These are phyloP conservation scores for Selenicereus undatus DNA, from an alignment of 148 eudicot species.

Conservation along the genomic window DNA sequence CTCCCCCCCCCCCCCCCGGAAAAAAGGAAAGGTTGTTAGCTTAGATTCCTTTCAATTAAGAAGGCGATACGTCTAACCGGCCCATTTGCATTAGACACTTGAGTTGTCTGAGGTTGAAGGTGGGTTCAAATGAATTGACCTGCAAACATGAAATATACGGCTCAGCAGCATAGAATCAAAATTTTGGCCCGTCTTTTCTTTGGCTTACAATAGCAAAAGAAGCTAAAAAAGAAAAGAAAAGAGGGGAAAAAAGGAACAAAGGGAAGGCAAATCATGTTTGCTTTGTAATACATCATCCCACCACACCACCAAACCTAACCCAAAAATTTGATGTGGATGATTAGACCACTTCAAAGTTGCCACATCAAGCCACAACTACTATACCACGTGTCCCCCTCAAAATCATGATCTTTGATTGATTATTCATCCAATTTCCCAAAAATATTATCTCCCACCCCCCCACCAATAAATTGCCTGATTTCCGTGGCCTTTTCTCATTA, in stretches of 20 bases:
- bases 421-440: background rate
- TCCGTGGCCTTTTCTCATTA: conserved; percentile 1
- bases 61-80: too few relatives aligned
- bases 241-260: background rate
- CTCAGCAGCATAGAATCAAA: background rate
- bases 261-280: conserved; percentile 1
- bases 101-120: background rate
- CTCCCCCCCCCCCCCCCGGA: too few relatives aligned
- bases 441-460: background rate
- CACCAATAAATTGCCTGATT: conserved; percentile 9
- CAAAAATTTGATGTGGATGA: background rate
- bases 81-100: background rate
- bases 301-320: background rate
- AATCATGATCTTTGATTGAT: background rate
- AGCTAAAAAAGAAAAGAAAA: background rate
- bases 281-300: background rate
- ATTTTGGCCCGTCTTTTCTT: background rate
- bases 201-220: background rate
- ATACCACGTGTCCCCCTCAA: background rate
- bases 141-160: background rate
- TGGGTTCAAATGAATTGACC: background rate
- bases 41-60: too few relatives aligned
- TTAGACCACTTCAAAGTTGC: background rate
- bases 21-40: too few relatives aligned
- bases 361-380: background rate